Conservation (phyloP, 371 early-diverging fungal species). For the Thermomucor indicae-seudaticae region DNA sequence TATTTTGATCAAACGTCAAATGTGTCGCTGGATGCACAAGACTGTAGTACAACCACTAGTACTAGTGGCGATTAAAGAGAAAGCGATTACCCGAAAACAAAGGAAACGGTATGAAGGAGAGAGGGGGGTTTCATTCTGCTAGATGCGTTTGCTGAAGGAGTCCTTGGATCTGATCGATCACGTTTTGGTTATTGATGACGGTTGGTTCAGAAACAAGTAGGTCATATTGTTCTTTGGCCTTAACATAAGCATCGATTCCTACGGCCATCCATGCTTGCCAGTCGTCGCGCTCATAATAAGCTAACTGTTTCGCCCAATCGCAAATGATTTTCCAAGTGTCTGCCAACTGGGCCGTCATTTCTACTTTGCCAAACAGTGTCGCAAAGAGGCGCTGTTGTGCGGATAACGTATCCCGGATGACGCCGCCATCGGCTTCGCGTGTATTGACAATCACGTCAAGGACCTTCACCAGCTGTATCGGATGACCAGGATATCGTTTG, state of each 20-base stretch:
- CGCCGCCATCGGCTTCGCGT: constrained; percentile 15
- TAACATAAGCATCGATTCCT: constrained; percentile 17
- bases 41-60: background rate
- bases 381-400: constrained; percentile 18
- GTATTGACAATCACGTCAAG: constrained; percentile 1
- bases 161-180: constrained; percentile 4
- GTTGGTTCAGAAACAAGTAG: background rate
- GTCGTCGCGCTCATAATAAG: constrained; percentile 4
- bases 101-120: background rate
- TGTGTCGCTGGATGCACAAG: background rate
- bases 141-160: constrained; percentile 7
- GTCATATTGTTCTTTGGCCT: constrained; percentile 3
- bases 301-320: constrained; percentile 27
- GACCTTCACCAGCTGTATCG: constrained; percentile 2
- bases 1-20: constrained; percentile 8
- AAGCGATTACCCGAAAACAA: background rate
- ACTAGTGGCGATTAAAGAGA: background rate
- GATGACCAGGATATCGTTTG: constrained; percentile 5
- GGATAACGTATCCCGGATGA: constrained; percentile 8
- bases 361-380: constrained; percentile 32
- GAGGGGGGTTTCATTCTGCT: constrained; percentile 1
- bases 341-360: constrained; percentile 24
- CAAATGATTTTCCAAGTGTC: constrained; percentile 27
- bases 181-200: background rate
- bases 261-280: constrained; percentile 16